phyloP scores from a whole-genome alignment of 345 rosid genomes.

The Excoecaria agallocha region DNA sequence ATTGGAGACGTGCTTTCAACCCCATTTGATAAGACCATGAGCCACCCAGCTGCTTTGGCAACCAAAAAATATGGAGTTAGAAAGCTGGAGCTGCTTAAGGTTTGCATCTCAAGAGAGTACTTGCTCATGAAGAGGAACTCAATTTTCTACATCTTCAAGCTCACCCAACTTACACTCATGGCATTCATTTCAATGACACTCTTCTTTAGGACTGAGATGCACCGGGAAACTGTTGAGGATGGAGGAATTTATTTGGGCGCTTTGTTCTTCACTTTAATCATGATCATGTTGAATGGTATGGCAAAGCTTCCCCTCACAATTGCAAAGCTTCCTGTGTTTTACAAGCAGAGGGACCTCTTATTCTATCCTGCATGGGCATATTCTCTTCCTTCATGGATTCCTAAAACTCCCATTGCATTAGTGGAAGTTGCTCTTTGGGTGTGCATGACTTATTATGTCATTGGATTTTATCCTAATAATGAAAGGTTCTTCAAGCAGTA shows the following conservation, averaged over 20 bases:
- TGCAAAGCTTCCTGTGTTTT: slow-evolving; percentile 74
- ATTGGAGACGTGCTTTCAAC: no score
- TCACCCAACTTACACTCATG: not conserved
- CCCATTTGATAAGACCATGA: no score
- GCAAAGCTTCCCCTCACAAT: slow-evolving; percentile 70
- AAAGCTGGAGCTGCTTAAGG: no score
- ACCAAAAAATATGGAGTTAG: no score
- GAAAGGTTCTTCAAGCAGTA: no score
- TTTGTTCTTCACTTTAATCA: slow-evolving; percentile 49
- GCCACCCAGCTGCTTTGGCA: no score
- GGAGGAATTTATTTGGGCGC: slow-evolving; percentile 62
- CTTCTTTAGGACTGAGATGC: slow-evolving; percentile 14
- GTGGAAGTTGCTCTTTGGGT: slow-evolving; percentile 17
- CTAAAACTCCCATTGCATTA: slow-evolving; percentile 21
- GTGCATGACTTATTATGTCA: slow-evolving; percentile 20
- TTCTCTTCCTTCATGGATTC: slow-evolving; percentile 19
- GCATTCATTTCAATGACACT: slow-evolving; percentile 4
- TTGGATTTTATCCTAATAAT: slow-evolving; percentile 31
- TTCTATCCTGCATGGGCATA: slow-evolving; percentile 81
- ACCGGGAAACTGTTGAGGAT: slow-evolving; percentile 17
- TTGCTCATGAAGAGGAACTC: no score
- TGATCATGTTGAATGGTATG: slow-evolving; percentile 66
- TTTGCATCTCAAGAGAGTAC: no score
- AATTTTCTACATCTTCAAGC: no score
- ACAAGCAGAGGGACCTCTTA: slow-evolving; percentile 66